Evolutionary conservation across 2,329 filamentous ascomycete species (phyloP), one percentile per base, ranked within the genome.

Genomic region (Tolypocladium album): DNA sequence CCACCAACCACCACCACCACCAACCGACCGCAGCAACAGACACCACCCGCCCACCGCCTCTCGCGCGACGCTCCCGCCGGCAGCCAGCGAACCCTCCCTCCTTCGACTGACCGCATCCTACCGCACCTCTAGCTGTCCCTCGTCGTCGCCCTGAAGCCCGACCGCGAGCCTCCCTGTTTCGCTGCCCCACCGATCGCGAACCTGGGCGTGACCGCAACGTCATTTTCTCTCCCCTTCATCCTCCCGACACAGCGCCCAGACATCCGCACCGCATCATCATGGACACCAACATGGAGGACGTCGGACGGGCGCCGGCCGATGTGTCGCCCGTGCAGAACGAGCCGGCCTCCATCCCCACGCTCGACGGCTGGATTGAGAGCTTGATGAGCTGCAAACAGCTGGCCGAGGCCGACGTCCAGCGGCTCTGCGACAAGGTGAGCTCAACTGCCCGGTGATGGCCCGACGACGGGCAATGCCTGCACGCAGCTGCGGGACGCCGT

Each of bases 211-310:
- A 63, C 69, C 65, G 65, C 67, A 72, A 71, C 69, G 68, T 69
- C 68, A 69, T 68, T 66, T 64, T 59, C 57, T 63, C 63, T 64
- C 63, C 60, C 59, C 61, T 58, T 55, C 56, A 63, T 62, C 63
- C 58, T 13, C 57, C 59, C 61, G 62, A 63, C 60, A 58, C 59
- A 62, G 59, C 65, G 61, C 58, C 61, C 58, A 62, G 62, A 64
- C 63, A 61, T 59, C 61, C 62, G 57, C 57, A 58, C 62, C 36
- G 47, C 57, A 57, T 60, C 58, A 60, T 59, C 64, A 96, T 97
- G 92, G 93, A 99, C 77, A 96, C 92, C 72, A 96, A 95, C 78
- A 99, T 99, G 94, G 93, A 97, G 81, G 94, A 99, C 75, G 92
- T 96, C 69, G 89, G 88, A 71, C 90, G 92, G 78, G 87, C 89